Base-by-base conservation (phyloP, 2,329 filamentous ascomycete genomes). In the Aspergillus persii region DNA sequence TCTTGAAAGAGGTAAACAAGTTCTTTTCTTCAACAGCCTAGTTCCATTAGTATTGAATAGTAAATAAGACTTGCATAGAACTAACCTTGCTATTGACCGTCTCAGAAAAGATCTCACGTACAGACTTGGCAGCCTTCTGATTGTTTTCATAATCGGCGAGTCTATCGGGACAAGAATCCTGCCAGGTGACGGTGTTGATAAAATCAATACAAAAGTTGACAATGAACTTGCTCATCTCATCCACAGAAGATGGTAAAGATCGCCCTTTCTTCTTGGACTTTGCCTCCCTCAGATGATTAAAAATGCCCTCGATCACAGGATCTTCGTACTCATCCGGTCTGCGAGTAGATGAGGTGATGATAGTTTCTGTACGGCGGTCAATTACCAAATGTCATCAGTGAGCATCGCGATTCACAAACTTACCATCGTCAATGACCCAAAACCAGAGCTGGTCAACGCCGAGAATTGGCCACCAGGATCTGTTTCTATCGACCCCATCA, bases 381-480 rank as follows among this genome's bases (percentile, higher is more conserved):
- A n/a, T 39, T 7, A 23, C 18, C 18, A 18, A n/a, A 41, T 41
- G 15, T 7, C 15, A 41, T n/a, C 4, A 5, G 18, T 23, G 18
- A 23, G 18, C 18, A 23, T 23, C 18, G 18, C 18, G 18, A 23
- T 23, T 23, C 18, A 15, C 11, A 7, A 60, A 47, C 63, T 31
- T 61, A 67, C 61, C 50, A 3, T 61, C 56, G 26, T 63, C 61
- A n/a, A 65, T 46, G 23, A 65, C 61, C 65, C 65, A 66, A 8
- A 67, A 50, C 65, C 65, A 67, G 2, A 67, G 54, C 31, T 66
- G 64, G 56, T 63, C 60, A 11, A 68, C 60, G 9, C 56, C 51
- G n/a, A 66, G 44, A 29, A 65, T 63, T 41, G 36, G 36, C 36
- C 36, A 41, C 36, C 49, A 18, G 39, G 4, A 11, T 33, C 39